Base-by-base conservation (phyloP, 108 stramenopile species). In the Nannochloropsis oceanica region DNA sequence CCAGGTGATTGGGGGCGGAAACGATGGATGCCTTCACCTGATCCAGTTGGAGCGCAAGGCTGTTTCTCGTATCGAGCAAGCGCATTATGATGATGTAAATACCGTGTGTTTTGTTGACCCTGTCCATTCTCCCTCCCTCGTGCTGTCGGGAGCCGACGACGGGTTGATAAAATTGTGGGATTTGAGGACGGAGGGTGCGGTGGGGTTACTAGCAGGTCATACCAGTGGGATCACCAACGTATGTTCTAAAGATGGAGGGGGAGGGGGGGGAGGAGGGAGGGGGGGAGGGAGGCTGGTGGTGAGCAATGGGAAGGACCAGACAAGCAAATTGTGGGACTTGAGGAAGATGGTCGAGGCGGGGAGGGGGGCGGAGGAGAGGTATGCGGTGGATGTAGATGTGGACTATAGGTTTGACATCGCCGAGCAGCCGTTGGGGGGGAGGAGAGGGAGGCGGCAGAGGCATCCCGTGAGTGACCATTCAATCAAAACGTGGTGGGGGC, bases 251-350 rank as follows among this genome's bases (percentile, higher is more conserved):
- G 59, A 81, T 24, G 80, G 18, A n/a, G 80, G n/a, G 80, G 20
- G 24, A 13, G 26, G 80, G 80, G 26, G 80, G 25, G 80, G 80
- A 11, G 7, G 7, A 73, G 73, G 73, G n/a, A n/a, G 84, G 86
- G 86, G 80, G 11, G 88, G 86, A 34, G 88, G 88, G 80, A 59
- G 79, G 26, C 44, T 83, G 73, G 24, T 89, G 44, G 42, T 86
- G 73, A 84, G 83, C 24, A 89, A 89, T 86, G 22, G 73, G 22
- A 89, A 87, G 80, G 88, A 89, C 86, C 86, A 89, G 84, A 89
- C 86, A 12, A 25, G 80, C 83, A 89, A 89, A 44, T 83, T 89
- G 80, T 89, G 88, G 88, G 88, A 89, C 83, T 25, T 86, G 42
- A 83, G 88, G 13, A 34, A 20, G 25, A 84, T 86, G 86, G 44